These are phyloP conservation scores for Botrytis cinerea DNA, from an alignment of 2,329 filamentous ascomycete genomes.

Conservation along the genomic window DNA sequence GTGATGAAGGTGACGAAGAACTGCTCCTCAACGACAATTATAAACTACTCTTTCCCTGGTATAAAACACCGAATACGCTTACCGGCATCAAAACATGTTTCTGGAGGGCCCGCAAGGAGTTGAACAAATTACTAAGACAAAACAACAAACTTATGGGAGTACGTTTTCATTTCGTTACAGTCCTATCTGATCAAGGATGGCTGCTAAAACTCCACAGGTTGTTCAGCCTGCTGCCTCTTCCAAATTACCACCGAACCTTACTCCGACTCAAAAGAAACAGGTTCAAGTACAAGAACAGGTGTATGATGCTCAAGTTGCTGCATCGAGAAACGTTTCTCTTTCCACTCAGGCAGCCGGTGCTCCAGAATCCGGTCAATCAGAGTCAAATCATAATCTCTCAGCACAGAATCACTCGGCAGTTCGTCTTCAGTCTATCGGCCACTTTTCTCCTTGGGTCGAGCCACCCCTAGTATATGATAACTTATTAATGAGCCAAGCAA, in stretches of 20 bases:
- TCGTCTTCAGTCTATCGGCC: not conserved
- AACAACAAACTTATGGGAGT: not conserved
- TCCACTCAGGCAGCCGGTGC: not conserved
- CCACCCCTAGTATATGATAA: not conserved
- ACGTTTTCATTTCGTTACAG: not conserved
- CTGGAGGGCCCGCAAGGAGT: not conserved
- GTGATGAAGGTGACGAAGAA: not conserved
- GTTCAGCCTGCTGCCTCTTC: not conserved
- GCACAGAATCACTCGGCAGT: not conserved
- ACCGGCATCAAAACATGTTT: not conserved
- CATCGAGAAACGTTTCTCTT: not conserved
- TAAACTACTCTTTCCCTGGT: not conserved
- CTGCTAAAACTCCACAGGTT: not conserved
- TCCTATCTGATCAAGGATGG: not conserved
- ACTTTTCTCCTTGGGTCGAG: not conserved
- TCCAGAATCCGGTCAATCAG: not conserved
- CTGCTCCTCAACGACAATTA: not conserved
- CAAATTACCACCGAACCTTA: not conserved
- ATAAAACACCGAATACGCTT: accelerated
- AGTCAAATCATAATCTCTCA: not conserved
- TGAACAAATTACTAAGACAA: not conserved
- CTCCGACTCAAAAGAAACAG: not conserved
- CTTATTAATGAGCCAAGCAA: not conserved
- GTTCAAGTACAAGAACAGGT: not conserved
- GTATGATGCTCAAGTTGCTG: not conserved